phyloP scores from a whole-genome alignment of 73 alveolate species.

The Paramecium sonneborni region DNA sequence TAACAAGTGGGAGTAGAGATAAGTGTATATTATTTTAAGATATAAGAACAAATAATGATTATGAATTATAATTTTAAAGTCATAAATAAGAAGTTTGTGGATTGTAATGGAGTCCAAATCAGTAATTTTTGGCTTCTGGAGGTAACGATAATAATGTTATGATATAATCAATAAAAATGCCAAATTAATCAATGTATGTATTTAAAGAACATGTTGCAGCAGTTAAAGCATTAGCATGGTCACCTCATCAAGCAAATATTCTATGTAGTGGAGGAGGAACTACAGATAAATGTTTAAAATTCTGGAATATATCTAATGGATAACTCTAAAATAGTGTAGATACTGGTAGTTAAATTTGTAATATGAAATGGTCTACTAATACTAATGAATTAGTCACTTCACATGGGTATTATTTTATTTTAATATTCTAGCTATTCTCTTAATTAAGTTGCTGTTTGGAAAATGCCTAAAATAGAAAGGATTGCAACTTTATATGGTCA shows the following conservation, averaged over 20 bases:
- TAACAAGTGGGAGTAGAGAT: slow-evolving; percentile 50
- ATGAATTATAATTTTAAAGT: slow-evolving; percentile 68
- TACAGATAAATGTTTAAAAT: slow-evolving; percentile 87
- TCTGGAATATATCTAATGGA: slow-evolving; percentile 89
- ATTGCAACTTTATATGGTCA: slow-evolving; percentile 93
- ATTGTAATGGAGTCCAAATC: slow-evolving; percentile 87
- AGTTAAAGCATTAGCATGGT: slow-evolving; percentile 96
- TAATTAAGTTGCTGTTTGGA: slow-evolving; percentile 94
- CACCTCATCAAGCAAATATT: slow-evolving; percentile 87
- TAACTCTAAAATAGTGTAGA: slow-evolving; percentile 75
- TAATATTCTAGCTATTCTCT: slow-evolving; percentile 55
- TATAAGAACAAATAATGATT: neutral
- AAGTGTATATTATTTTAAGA: neutral
- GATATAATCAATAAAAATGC: slow-evolving; percentile 70
- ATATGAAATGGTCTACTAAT: slow-evolving; percentile 85
- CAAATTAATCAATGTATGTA: slow-evolving; percentile 68
- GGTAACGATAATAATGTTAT: slow-evolving; percentile 80
- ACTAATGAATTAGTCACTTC: slow-evolving; percentile 91
- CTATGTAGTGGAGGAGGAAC: slow-evolving; percentile 96
- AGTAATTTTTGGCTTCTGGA: slow-evolving; percentile 80
- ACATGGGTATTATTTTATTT: slow-evolving; percentile 78
- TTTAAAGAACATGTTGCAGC: slow-evolving; percentile 90
- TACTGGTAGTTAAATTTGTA: slow-evolving; percentile 95
- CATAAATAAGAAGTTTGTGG: slow-evolving; percentile 89
- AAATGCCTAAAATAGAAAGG: slow-evolving; percentile 83